phyloP scores from a whole-genome alignment of 768 basidiomycete genomes.

The Collybia nuda region DNA sequence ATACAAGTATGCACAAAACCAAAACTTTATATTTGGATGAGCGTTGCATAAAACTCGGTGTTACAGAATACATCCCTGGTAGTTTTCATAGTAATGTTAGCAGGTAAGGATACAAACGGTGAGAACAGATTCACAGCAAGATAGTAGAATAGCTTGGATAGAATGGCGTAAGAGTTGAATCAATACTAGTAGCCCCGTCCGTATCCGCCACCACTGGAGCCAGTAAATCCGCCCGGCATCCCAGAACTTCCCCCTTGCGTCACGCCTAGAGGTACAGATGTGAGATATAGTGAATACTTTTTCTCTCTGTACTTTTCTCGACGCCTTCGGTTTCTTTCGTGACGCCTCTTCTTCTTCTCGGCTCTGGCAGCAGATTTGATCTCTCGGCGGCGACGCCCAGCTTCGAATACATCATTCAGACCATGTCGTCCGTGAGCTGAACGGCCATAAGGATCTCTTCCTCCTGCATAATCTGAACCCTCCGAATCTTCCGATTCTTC shows the following conservation, averaged over 20 bases:
- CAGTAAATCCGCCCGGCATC: constrained; percentile 16
- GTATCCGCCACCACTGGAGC: constrained; percentile 6
- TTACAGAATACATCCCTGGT: neutral
- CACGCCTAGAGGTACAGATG: constrained; percentile 37
- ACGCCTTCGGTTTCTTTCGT: constrained; percentile 62
- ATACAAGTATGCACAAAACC: neutral
- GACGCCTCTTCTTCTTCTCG: constrained; percentile 60
- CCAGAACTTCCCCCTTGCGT: constrained; percentile 16
- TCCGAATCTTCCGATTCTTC: constrained; percentile 36
- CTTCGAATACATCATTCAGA: constrained; percentile 45
- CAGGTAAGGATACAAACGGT: too few relatives aligned
- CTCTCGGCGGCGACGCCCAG: constrained; percentile 52
- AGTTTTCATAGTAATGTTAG: neutral
- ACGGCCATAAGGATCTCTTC: constrained; percentile 40
- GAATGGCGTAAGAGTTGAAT: neutral
- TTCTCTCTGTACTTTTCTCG: constrained; percentile 61
- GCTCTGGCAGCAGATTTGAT: constrained; percentile 35
- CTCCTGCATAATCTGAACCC: constrained; percentile 41
- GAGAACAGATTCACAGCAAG: too few relatives aligned
- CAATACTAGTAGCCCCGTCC: constrained; percentile 7
- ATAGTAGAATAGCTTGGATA: too few relatives aligned
- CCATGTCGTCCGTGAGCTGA: constrained; percentile 29
- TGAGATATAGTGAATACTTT: constrained; percentile 63
- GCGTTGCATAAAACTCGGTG: neutral
- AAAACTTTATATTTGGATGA: neutral